phyloP scores from a whole-genome alignment of 306 rosid genomes.

The Inga oerstediana region DNA sequence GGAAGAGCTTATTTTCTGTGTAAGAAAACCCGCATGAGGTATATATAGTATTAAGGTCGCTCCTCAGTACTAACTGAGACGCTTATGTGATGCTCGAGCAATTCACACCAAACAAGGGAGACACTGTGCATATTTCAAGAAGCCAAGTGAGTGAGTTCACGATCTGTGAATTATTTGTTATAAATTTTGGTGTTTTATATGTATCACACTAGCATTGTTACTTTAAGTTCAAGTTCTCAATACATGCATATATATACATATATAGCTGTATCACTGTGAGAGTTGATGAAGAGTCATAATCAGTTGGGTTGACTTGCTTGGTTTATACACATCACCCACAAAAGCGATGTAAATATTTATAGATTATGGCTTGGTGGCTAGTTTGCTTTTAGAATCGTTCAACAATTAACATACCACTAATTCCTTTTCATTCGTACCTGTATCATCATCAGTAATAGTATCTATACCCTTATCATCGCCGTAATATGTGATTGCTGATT shows the following conservation, averaged over 20 bases:
- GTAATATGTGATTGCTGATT: neutral
- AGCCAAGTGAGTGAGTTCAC: neutral
- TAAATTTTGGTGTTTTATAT: neutral
- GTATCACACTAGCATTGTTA: neutral
- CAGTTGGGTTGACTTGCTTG: neutral
- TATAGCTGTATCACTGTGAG: neutral
- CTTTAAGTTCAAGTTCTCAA: too few species aligned
- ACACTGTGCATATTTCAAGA: neutral
- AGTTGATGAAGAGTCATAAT: neutral
- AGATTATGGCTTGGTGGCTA: neutral
- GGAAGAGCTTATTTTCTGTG: neutral
- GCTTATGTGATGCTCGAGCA: neutral
- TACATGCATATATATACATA: too few species aligned
- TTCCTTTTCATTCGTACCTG: neutral
- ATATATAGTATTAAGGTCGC: neutral
- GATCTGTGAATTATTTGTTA: neutral
- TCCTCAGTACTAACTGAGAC: neutral
- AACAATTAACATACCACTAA: neutral
- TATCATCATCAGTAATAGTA: neutral
- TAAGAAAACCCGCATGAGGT: neutral
- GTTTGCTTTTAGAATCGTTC: neutral
- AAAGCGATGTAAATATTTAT: neutral
- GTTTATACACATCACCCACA: neutral
- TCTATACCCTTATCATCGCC: neutral
- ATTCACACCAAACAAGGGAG: neutral